A percentile compares a stretch with the other conserved stretches of the same genome.
These are phyloP conservation scores for Ceratocystiopsis minuta DNA, from an alignment of 2,329 filamentous ascomycete genomes.

Conservation along the genomic window DNA sequence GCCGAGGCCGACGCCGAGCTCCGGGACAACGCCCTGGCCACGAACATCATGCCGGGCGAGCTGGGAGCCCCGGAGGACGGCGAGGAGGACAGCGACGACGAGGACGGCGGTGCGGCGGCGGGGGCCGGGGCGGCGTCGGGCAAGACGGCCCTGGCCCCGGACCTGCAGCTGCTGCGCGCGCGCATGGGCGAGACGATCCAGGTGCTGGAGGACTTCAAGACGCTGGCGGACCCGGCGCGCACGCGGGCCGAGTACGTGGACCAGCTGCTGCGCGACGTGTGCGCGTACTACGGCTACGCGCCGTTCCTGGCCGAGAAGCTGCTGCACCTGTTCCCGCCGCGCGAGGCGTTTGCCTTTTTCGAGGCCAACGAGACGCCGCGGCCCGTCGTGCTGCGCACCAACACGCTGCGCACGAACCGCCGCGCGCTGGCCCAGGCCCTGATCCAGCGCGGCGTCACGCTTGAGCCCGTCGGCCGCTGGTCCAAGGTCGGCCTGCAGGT, in stretches of 20 bases:
- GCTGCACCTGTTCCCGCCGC: constrained; percentile 76
- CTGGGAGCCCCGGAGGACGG: constrained; percentile 39
- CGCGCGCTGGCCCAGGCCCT: constrained; percentile 77
- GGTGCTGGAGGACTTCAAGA: constrained; percentile 74
- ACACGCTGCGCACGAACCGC: constrained; percentile 65
- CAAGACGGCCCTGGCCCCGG: constrained; percentile 46
- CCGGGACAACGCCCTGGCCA: constrained; percentile 71
- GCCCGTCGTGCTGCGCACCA: constrained; percentile 90
- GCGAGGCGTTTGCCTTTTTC: constrained; percentile 94
- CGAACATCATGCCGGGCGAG: constrained; percentile 69
- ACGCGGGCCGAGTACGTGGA: constrained; percentile 77
- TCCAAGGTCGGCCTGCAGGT: constrained; percentile 94
- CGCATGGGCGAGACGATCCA: constrained; percentile 88
- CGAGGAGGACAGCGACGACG: constrained; percentile 1
- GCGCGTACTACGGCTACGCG: constrained; percentile 92
- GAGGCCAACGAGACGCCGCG: constrained; percentile 90
- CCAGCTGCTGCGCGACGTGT: constrained; percentile 79
- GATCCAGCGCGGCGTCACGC: constrained; percentile 88
- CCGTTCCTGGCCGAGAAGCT: constrained; percentile 92
- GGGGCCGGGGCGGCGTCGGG: constrained; percentile 29
- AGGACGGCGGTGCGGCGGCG: constrained; percentile 16
- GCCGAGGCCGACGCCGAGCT: constrained; percentile 74
- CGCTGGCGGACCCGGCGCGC: constrained; percentile 59
- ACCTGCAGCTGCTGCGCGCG: constrained; percentile 73
- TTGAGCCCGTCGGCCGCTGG: constrained; percentile 97